Conservation (phyloP, 2,329 filamentous ascomycete species). For the Coleophoma crateriformis region DNA sequence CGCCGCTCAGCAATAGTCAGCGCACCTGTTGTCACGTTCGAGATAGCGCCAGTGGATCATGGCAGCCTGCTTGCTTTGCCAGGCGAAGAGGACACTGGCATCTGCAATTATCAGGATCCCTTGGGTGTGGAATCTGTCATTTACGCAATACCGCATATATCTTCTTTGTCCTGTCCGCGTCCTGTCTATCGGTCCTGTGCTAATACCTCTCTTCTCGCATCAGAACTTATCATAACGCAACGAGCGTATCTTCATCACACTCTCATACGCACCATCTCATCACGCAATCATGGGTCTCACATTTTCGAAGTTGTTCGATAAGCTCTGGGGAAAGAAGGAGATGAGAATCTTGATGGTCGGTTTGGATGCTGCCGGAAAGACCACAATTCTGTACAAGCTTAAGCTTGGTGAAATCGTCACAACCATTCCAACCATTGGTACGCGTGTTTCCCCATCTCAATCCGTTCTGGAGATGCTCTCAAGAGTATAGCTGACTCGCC, state of each 20-base stretch:
- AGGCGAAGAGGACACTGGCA: not conserved
- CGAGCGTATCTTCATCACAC: constrained; percentile 27
- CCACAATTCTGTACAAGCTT: constrained; percentile 99
- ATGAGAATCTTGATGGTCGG: constrained; percentile 99
- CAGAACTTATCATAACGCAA: constrained; percentile 16
- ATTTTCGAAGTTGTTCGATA: constrained; percentile 94
- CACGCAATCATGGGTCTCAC: constrained; percentile 90
- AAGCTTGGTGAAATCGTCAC: constrained; percentile 99
- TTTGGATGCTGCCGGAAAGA: constrained; percentile 99
- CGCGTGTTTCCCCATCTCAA: constrained; percentile 25
- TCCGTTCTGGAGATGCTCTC: constrained; percentile 5
- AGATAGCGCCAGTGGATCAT: constrained; percentile 2
- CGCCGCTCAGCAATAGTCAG: constrained; percentile 9
- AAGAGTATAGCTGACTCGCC: not conserved
- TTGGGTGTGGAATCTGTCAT: constrained; percentile 18
- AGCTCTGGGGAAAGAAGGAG: constrained; percentile 99
- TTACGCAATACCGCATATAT: constrained; percentile 1
- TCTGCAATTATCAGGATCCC: constrained; percentile 4
- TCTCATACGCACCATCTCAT: constrained; percentile 25
- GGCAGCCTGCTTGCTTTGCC: constrained; percentile 4
- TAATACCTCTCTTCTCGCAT: constrained; percentile 6
- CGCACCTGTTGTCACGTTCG: not conserved
- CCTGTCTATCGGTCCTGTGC: constrained; percentile 7
- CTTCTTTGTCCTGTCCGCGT: not conserved
- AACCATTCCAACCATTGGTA: constrained; percentile 97